Evolutionary conservation across 2,329 filamentous ascomycete genomes (phyloP).

Genomic region (Monosporascus sp.): DNA sequence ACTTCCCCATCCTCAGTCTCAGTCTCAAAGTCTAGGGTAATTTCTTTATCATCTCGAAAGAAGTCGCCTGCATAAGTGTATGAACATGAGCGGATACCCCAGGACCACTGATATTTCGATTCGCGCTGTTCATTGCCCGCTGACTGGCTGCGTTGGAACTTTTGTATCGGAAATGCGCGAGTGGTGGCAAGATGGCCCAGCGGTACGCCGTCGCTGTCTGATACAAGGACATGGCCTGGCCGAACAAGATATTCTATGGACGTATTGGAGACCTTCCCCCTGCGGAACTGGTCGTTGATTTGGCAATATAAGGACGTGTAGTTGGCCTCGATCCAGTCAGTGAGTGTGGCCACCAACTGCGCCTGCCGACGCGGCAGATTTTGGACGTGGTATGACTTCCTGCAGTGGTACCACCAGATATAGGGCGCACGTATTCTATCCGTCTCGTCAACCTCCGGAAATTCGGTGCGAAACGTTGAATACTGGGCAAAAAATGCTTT

Average conservation of each 20-base stretch:
- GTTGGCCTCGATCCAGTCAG: conserved; percentile 5
- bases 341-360: conserved; percentile 1
- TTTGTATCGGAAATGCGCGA: not conserved
- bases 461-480: conserved; percentile 4
- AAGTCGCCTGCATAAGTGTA: not conserved
- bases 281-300: not conserved
- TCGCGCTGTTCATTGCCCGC: not conserved
- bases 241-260: conserved; percentile 1
- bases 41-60: too few relatives aligned
- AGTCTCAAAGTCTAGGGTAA: not conserved
- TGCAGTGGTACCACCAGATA: conserved; percentile 8
- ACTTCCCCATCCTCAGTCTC: conserved; percentile 2
- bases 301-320: not conserved
- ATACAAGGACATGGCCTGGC: not conserved
- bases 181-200: not conserved
- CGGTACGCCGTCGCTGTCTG: not conserved
- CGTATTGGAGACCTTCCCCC: not conserved
- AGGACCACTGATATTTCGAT: not conserved
- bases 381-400: not conserved
- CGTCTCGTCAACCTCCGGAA: conserved; percentile 1
- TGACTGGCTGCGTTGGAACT: too few relatives aligned
- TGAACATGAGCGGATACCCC: not conserved
- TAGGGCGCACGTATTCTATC: not conserved
- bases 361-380: not conserved
- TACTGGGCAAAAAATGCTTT: conserved; percentile 2